phyloP scores from a whole-genome alignment of 345 rosid species.

The Salix udensis region DNA sequence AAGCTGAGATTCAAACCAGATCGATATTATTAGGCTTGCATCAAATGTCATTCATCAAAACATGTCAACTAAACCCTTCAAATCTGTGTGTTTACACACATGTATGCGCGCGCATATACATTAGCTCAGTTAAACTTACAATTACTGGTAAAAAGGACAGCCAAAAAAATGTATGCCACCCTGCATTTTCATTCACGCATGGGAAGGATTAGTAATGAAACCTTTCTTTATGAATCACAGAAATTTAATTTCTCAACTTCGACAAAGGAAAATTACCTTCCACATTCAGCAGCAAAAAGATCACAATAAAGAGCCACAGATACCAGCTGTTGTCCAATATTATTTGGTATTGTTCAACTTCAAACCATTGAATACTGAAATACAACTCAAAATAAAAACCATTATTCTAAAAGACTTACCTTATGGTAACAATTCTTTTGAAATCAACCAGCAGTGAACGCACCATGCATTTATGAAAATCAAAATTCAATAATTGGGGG shows the following conservation, averaged over 20 bases:
- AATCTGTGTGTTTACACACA: neutral
- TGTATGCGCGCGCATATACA: too few relatives aligned
- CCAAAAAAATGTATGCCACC: slow-evolving; percentile 90
- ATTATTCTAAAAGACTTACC: slow-evolving; percentile 33
- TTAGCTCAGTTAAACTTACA: slow-evolving; percentile 42
- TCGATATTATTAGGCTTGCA: neutral
- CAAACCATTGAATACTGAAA: neutral
- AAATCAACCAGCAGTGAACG: slow-evolving; percentile 61
- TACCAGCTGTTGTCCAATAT: slow-evolving; percentile 50
- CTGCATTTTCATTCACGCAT: slow-evolving; percentile 31
- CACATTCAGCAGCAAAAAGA: slow-evolving; percentile 69
- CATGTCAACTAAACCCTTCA: too few relatives aligned
- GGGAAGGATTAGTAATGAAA: neutral
- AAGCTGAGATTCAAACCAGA: slow-evolving; percentile 39
- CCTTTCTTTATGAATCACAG: neutral
- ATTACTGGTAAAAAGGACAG: slow-evolving; percentile 70
- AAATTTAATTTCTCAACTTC: neutral
- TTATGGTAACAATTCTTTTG: slow-evolving; percentile 67
- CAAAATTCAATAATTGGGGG: slow-evolving; percentile 24
- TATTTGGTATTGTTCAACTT: slow-evolving; percentile 4
- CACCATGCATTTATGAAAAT: slow-evolving; percentile 68
- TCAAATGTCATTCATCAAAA: neutral
- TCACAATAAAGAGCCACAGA: slow-evolving; percentile 81
- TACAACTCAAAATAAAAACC: neutral
- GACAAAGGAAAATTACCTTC: slow-evolving; percentile 39